Percentiles rank a stretch among this genome's conserved stretches.
phyloP scores from a whole-genome alignment of 345 rosid species.

The Pugionium cornutum region DNA sequence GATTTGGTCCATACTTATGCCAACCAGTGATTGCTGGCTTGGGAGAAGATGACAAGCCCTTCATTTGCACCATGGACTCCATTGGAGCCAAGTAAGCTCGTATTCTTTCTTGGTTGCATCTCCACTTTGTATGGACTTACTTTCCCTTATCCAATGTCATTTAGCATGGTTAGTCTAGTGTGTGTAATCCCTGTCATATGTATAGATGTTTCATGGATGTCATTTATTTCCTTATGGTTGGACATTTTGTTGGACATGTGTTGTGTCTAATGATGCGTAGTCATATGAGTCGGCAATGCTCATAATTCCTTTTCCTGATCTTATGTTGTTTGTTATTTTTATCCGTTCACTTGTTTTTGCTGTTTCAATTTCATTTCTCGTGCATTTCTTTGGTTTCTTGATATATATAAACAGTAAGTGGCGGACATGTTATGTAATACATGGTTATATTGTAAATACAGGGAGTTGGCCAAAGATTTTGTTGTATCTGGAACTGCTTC shows the following conservation, averaged over 20 bases:
- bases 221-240: neutral
- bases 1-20: conserved; percentile 97
- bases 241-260: neutral
- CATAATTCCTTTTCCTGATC: conserved; percentile 1
- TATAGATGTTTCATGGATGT: neutral
- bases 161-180: conserved; percentile 8
- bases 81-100: conserved; percentile 90
- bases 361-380: neutral
- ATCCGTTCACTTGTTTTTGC: neutral
- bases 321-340: neutral
- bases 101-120: conserved; percentile 24
- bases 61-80: conserved; percentile 97
- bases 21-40: conserved; percentile 97
- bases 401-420: neutral
- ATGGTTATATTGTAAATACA: conserved; percentile 35
- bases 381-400: conserved; percentile 8
- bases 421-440: neutral
- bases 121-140: neutral
- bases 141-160: neutral
- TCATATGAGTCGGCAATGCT: conserved; percentile 7
- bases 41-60: conserved; percentile 91
- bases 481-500: conserved; percentile 95
- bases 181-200: conserved; percentile 2
- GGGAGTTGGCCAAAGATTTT: conserved; percentile 95
- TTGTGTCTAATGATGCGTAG: conserved; percentile 2